Evolutionary conservation across 768 basidiomycete genomes (phyloP).

Genomic region (Podaxis pistillaris): DNA sequence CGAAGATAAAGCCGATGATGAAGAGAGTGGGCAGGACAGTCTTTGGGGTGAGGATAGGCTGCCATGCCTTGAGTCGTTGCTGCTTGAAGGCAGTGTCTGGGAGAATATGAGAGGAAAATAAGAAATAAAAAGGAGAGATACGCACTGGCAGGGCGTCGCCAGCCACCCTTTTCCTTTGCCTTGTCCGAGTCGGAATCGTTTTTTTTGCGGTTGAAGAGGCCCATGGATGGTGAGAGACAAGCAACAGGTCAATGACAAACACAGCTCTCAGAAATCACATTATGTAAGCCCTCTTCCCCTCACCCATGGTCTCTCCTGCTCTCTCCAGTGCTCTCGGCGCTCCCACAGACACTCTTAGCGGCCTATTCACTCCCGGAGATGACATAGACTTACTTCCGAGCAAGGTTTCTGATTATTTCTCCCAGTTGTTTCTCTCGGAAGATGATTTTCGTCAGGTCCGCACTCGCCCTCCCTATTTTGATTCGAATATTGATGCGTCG

Average conservation of each 20-base stretch:
- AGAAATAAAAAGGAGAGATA: slow-evolving; percentile 18
- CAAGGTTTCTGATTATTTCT: slow-evolving; percentile 47
- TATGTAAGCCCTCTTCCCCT: slow-evolving; percentile 19
- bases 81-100: slow-evolving; percentile 99
- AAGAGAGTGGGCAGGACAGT: slow-evolving; percentile 96
- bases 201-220: slow-evolving; percentile 58
- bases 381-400: slow-evolving; percentile 37
- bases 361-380: slow-evolving; percentile 37
- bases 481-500: neutral
- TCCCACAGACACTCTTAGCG: slow-evolving; percentile 47
- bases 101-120: slow-evolving; percentile 17
- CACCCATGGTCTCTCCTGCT: slow-evolving; percentile 51
- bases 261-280: neutral
- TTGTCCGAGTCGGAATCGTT: slow-evolving; percentile 35
- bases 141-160: slow-evolving; percentile 84
- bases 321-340: slow-evolving; percentile 44
- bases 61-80: slow-evolving; percentile 99
- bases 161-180: slow-evolving; percentile 81
- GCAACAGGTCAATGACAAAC: neutral
- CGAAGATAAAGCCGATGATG: slow-evolving; percentile 92
- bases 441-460: slow-evolving; percentile 42
- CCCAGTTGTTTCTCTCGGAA: slow-evolving; percentile 34
- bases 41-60: slow-evolving; percentile 97
- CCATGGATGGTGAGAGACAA: slow-evolving; percentile 37
- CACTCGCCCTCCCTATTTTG: neutral